A percentile compares a stretch with the other conserved stretches of the same genome.
phyloP scores from a whole-genome alignment of 495 filamentous ascomycete genomes.

The Penicillium odoratum region DNA sequence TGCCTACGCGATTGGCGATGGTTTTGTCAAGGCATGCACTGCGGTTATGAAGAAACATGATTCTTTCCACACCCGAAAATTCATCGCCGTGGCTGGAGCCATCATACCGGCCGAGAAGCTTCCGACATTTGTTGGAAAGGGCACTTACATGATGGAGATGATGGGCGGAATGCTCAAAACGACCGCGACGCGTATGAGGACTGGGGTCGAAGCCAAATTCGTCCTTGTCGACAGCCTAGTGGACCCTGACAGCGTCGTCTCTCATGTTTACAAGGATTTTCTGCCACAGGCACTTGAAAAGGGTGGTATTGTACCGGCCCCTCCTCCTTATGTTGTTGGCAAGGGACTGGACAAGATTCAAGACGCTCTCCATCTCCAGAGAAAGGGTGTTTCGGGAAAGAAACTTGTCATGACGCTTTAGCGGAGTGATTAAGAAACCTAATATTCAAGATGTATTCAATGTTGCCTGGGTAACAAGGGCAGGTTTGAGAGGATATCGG shows the following conservation, averaged over 20 bases:
- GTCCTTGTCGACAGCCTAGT: constrained; percentile 1
- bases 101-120: background rate
- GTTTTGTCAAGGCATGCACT: constrained; percentile 3
- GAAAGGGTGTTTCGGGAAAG: background rate
- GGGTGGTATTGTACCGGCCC: constrained; percentile 24
- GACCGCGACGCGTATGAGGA: background rate
- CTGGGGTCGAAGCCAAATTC: constrained; percentile 6
- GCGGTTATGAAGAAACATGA: background rate
- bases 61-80: background rate
- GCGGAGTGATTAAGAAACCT: background rate
- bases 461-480: too few species aligned
- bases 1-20: constrained; percentile 8
- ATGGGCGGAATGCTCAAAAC: constrained; percentile 1
- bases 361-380: background rate
- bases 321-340: constrained; percentile 36
- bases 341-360: constrained; percentile 33
- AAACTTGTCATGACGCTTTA: constrained; percentile 1
- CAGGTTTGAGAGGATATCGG: too few species aligned
- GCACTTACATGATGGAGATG: constrained; percentile 5
- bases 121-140: constrained; percentile 1
- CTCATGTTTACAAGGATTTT: constrained; percentile 37
- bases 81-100: constrained; percentile 10
- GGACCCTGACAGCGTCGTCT: background rate
- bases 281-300: constrained; percentile 36
- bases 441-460: too few species aligned